Percentiles rank a stretch among this genome's conserved stretches.
These are phyloP conservation scores for Nicotiana rustica DNA, from an alignment of 305 asterid species.

Conservation along the genomic window DNA sequence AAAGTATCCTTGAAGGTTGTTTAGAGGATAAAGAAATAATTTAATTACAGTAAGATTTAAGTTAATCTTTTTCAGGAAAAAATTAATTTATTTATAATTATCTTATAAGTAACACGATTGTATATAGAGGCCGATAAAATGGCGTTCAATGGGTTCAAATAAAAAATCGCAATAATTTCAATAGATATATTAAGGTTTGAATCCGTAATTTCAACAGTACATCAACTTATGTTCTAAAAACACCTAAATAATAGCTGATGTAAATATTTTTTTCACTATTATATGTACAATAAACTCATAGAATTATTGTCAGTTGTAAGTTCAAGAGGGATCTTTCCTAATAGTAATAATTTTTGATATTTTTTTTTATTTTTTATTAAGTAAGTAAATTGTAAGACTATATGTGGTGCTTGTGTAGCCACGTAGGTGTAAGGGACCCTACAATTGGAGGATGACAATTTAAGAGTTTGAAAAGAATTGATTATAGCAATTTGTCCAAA, in stretches of 20 bases:
- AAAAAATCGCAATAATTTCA: neutral
- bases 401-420: slow-evolving; percentile 52
- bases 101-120: too few relatives aligned
- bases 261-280: neutral
- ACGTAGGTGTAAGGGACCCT: slow-evolving; percentile 44
- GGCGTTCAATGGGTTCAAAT: neutral
- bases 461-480: slow-evolving; percentile 44
- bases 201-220: neutral
- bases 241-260: neutral
- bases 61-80: too few relatives aligned
- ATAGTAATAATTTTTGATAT: neutral
- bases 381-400: slow-evolving; percentile 33
- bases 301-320: too few relatives aligned
- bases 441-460: slow-evolving; percentile 31
- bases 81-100: too few relatives aligned
- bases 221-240: too few relatives aligned
- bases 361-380: neutral
- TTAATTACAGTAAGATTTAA: neutral
- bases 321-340: too few relatives aligned
- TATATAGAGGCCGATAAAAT: neutral
- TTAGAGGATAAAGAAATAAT: neutral
- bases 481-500: slow-evolving; percentile 37
- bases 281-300: too few relatives aligned
- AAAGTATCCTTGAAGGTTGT: neutral
- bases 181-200: neutral